Conservation (phyloP, 345 rosid species). For the Trapa incisa region DNA sequence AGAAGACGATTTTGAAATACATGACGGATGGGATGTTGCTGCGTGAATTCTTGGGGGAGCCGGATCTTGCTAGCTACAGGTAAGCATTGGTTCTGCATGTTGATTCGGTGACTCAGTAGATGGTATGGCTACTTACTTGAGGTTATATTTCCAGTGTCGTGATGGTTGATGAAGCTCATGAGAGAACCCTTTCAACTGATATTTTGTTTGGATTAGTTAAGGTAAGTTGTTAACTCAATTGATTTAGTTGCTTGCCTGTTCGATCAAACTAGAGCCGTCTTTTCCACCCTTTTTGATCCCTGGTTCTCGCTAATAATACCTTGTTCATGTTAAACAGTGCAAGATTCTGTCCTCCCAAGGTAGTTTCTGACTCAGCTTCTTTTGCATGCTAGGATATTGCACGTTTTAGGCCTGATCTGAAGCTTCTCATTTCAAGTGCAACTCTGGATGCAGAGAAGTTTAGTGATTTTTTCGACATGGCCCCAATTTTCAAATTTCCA, state of each 20-base stretch:
- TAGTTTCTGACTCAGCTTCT: background rate
- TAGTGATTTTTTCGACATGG: conserved; percentile 87
- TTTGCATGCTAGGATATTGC: conserved; percentile 49
- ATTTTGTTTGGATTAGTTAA: conserved; percentile 88
- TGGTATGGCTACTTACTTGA: conserved; percentile 9
- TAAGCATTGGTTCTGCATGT: conserved; percentile 8
- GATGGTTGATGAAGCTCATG: conserved; percentile 99
- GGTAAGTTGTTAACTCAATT: conserved; percentile 27
- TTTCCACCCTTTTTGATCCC: background rate
- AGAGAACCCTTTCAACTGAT: conserved; percentile 95
- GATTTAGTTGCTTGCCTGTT: background rate
- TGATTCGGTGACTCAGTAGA: background rate
- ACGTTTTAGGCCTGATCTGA: conserved; percentile 74
- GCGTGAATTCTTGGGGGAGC: conserved; percentile 91
- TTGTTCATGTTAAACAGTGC: background rate
- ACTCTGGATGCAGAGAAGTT: conserved; percentile 97
- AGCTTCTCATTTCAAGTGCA: conserved; percentile 90
- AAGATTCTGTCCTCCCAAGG: background rate
- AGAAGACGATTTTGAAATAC: conserved; percentile 79
- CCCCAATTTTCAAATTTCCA: conserved; percentile 92
- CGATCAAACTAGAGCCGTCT: background rate
- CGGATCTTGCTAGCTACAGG: conserved; percentile 88
- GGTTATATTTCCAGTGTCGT: conserved; percentile 48
- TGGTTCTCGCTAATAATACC: background rate
- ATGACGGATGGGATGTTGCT: conserved; percentile 97